Conservation (phyloP, 805 yeast species). For the Wickerhamiella galacta region DNA sequence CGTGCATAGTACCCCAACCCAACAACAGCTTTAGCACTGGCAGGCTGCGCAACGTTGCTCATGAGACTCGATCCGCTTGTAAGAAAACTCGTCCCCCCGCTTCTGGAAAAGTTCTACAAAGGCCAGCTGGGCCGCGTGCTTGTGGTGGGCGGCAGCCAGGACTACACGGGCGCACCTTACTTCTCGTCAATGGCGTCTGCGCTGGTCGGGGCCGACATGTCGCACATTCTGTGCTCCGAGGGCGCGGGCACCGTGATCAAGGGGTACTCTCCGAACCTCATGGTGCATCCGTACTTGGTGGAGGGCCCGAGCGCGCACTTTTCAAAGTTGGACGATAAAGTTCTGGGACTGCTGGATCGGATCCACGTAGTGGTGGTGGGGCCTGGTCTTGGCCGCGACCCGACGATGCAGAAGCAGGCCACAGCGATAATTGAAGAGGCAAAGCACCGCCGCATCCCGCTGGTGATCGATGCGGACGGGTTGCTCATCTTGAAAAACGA, state of each 20-base stretch:
- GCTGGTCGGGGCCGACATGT: constrained; percentile 69
- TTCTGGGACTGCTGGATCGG: constrained; percentile 34
- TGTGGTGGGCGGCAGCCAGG: constrained; percentile 87
- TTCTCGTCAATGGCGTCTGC: constrained; percentile 80
- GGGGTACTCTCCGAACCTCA: constrained; percentile 75
- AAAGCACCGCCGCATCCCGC: constrained; percentile 40
- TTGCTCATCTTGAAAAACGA: constrained; percentile 45
- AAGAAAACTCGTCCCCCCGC: constrained; percentile 71
- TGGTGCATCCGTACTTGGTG: constrained; percentile 84
- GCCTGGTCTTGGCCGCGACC: constrained; percentile 86
- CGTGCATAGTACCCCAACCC: too few relatives aligned
- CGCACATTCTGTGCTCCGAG: constrained; percentile 76
- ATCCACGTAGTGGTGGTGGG: constrained; percentile 78
- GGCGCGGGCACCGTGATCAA: constrained; percentile 70
- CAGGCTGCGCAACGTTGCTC: too few relatives aligned
- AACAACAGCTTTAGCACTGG: too few relatives aligned
- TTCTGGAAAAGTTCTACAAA: constrained; percentile 54
- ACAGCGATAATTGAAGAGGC: constrained; percentile 41
- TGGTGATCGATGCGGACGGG: constrained; percentile 85
- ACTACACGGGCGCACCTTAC: constrained; percentile 93
- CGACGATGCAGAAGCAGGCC: constrained; percentile 43
- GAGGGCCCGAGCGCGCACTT: constrained; percentile 24
- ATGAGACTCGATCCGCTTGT: too few relatives aligned
- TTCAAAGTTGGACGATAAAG: constrained; percentile 1
- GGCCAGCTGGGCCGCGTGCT: constrained; percentile 85